phyloP scores from a whole-genome alignment of 139 green algal species.

The Astrephomene gubernaculifera region DNA sequence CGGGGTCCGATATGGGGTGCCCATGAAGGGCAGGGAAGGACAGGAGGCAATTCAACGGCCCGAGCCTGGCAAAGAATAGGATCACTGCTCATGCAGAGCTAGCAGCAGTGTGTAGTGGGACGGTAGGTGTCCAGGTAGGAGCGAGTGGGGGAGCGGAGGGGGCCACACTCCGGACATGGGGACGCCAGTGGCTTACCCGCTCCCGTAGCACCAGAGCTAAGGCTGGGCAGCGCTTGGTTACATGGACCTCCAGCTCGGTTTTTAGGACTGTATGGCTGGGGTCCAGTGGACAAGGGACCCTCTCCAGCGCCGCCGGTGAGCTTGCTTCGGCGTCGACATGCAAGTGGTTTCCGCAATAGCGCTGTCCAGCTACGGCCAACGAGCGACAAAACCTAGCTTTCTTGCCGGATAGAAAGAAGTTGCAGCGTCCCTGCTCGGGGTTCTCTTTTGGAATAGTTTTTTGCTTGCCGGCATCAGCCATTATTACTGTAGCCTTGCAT shows the following conservation, averaged over 20 bases:
- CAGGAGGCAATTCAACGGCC: too few species aligned
- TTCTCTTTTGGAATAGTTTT: neutral
- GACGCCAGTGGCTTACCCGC: neutral
- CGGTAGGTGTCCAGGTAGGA: too few species aligned
- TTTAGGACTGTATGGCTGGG: constrained; percentile 2
- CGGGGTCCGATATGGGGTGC: neutral
- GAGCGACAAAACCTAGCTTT: constrained; percentile 3
- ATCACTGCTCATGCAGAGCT: too few species aligned
- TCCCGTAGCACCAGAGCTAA: neutral
- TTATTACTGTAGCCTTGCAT: too few species aligned
- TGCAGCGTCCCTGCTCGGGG: constrained; percentile 10
- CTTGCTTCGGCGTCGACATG: neutral
- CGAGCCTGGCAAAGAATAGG: too few species aligned
- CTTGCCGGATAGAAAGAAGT: neutral
- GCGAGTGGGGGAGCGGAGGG: too few species aligned
- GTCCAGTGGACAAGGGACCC: constrained; percentile 31
- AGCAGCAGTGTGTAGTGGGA: too few species aligned
- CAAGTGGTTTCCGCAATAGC: constrained; percentile 35
- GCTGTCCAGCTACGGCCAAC: neutral
- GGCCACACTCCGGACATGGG: too few species aligned
- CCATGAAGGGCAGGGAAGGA: too few species aligned
- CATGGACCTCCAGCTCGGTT: constrained; percentile 5
- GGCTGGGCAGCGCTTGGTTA: neutral
- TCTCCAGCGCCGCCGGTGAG: neutral
- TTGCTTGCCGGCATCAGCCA: too few species aligned